Conservation (phyloP, 2,329 filamentous ascomycete species). For the Fusarium verrucosum region DNA sequence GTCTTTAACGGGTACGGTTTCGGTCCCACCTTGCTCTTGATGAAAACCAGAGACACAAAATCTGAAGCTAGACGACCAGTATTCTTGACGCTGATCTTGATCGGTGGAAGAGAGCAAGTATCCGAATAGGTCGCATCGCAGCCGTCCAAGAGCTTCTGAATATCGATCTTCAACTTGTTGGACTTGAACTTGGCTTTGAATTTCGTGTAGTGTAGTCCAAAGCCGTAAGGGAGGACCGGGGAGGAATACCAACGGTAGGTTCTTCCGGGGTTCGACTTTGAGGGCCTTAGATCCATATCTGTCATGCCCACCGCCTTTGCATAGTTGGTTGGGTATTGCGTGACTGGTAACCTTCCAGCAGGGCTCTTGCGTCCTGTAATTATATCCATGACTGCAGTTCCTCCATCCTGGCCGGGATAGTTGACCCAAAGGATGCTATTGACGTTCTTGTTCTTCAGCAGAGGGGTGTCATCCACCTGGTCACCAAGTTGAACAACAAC, state of each 20-base stretch:
- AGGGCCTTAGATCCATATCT: background rate
- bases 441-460: conserved; percentile 1
- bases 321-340: background rate
- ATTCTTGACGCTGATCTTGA: conserved; percentile 1
- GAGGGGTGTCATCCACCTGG: background rate
- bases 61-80: background rate
- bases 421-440: conserved; percentile 21
- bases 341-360: background rate
- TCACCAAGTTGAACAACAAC: conserved; percentile 2
- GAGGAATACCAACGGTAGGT: conserved; percentile 6
- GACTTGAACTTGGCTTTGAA: conserved; percentile 14
- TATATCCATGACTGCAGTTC: background rate
- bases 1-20: conserved; percentile 13
- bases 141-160: background rate
- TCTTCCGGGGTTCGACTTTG: background rate
- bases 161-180: background rate
- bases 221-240: background rate
- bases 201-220: conserved; percentile 3
- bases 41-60: background rate
- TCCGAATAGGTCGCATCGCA: background rate
- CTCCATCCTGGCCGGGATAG: conserved; percentile 9
- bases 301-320: background rate
- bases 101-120: background rate
- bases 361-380: background rate
- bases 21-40: background rate